Conservation (phyloP, 2,329 filamentous ascomycete species). For the Ascochyta pisi region DNA sequence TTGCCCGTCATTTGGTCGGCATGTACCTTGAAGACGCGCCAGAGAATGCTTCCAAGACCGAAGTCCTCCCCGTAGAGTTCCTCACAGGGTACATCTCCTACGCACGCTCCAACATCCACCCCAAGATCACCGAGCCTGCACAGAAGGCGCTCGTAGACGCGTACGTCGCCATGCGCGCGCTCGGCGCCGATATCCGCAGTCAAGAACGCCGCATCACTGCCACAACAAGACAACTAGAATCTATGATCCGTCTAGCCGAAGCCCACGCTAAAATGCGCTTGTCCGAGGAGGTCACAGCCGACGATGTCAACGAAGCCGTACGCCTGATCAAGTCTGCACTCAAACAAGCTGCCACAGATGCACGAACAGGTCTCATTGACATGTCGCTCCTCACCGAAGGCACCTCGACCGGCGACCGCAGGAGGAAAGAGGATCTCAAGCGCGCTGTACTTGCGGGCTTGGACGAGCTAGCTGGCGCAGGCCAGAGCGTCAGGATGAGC, state of each 20-base stretch:
- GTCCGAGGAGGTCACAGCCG: slow-evolving; percentile 73
- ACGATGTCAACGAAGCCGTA: slow-evolving; percentile 89
- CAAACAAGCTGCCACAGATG: slow-evolving; percentile 96
- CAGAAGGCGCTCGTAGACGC: slow-evolving; percentile 83
- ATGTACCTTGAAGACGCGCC: slow-evolving; percentile 97
- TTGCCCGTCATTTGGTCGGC: slow-evolving; percentile 90
- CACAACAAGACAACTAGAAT: slow-evolving; percentile 94
- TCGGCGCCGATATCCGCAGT: slow-evolving; percentile 74
- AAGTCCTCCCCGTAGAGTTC: slow-evolving; percentile 88
- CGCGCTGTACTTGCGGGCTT: slow-evolving; percentile 74
- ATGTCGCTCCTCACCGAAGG: slow-evolving; percentile 96
- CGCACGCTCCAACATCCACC: slow-evolving; percentile 84
- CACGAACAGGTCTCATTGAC: slow-evolving; percentile 89
- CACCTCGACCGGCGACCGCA: slow-evolving; percentile 85
- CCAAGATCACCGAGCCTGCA: slow-evolving; percentile 78
- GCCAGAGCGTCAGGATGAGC: slow-evolving; percentile 71
- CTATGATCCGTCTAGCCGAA: slow-evolving; percentile 96
- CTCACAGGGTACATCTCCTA: slow-evolving; percentile 97
- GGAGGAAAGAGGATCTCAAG: slow-evolving; percentile 84
- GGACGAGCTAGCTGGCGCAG: slow-evolving; percentile 74
- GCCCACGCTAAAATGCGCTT: slow-evolving; percentile 98
- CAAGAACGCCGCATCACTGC: slow-evolving; percentile 96
- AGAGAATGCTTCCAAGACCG: slow-evolving; percentile 77
- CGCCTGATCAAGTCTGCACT: slow-evolving; percentile 91
- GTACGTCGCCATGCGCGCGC: slow-evolving; percentile 93